Evolutionary conservation across 352 stramenopile species (phyloP).

Genomic region (Pythium coloratum): DNA sequence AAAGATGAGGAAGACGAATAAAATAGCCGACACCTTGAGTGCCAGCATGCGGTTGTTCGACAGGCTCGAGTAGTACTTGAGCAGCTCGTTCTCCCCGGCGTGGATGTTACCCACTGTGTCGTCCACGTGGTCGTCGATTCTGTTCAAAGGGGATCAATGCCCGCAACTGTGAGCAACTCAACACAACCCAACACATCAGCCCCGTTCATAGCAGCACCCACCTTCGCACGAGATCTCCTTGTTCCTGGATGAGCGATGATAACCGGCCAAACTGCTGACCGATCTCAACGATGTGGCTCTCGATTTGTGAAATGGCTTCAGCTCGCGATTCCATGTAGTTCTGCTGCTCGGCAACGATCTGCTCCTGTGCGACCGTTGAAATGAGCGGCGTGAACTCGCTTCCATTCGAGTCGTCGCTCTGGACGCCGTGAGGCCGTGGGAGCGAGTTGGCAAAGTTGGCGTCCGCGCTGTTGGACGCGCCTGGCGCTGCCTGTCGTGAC

Average conservation of each 20-base stretch:
- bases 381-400: constrained; percentile 73
- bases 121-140: constrained; percentile 86
- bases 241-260: constrained; percentile 79
- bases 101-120: constrained; percentile 75
- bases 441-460: constrained; percentile 52
- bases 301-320: constrained; percentile 80
- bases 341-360: constrained; percentile 76
- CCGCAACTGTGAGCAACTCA: background rate
- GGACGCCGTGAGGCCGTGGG: constrained; percentile 54
- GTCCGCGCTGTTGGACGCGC: constrained; percentile 19
- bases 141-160: constrained; percentile 18
- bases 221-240: constrained; percentile 80
- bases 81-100: constrained; percentile 76
- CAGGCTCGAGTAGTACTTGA: constrained; percentile 84
- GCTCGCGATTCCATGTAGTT: constrained; percentile 75
- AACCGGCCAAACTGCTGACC: constrained; percentile 80
- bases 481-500: constrained; percentile 6
- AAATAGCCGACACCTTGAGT: constrained; percentile 84
- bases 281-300: constrained; percentile 87
- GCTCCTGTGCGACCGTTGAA: constrained; percentile 66
- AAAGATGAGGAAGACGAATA: constrained; percentile 88
- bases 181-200: background rate
- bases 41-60: constrained; percentile 87
- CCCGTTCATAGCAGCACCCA: constrained; percentile 20
- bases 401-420: constrained; percentile 32